Evolutionary conservation across 345 rosid species (phyloP), one percentile per base, ranked within the genome.

Genomic region (Corymbia maculata): DNA sequence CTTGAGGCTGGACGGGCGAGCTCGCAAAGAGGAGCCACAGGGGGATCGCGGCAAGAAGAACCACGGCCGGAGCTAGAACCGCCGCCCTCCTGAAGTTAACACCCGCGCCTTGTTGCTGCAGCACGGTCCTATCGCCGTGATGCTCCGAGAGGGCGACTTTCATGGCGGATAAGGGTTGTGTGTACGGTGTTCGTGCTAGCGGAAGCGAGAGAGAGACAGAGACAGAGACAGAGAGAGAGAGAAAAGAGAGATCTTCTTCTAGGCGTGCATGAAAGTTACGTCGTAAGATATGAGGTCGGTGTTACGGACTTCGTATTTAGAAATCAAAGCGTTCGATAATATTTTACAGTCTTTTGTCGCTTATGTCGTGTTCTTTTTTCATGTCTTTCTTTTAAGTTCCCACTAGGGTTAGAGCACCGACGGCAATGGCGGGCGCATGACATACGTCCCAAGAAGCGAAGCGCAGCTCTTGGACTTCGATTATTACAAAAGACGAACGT

Each of bases 1-100:
- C 47, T 32, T 26, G 86, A 17, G 50, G 88, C 26, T 64, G 85
- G 21, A 68, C 44, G 6, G 88, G 87, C 15, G 89, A 87, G 87
- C 53, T 79, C 9, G 32, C n/a, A 28, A 86, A 26, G 87, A 89
- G 85, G 86, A 89, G 90, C 59, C 84, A 89, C 57, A 93, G 87
- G 50, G 90, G 86, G 89, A 93, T 79, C 11, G 66, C 15, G 45
- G 88, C 59, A 70, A 90, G 47, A 66, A 92, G 85, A 85, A 90
- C 19, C 5, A 87, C 26, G 17, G 87, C 45, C 12, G 89, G 70
- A 9, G 87, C 84, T 49, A 87, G n/a, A 30, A 80, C 13, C 52
- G 86, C 26, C 44, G 85, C 36, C 45, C 86, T 90, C 85, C 49
- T 86, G 80, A 70, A 70, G 47, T 36, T 17, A 10, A 70, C 45